Evolutionary conservation across 106 monocot genomes (phyloP).

Genomic region (Dioscorea zingiberensis): DNA sequence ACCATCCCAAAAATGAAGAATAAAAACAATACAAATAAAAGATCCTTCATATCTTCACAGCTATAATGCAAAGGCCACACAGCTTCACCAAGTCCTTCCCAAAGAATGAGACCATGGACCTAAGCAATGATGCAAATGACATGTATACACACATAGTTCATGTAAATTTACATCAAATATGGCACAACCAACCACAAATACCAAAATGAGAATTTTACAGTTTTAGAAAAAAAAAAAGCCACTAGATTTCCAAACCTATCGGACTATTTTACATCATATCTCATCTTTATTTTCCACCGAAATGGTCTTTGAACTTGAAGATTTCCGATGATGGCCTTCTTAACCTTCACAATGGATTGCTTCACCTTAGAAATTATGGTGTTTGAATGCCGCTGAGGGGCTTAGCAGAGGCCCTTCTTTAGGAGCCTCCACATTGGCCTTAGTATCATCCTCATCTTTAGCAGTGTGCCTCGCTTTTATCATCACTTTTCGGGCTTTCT

Average conservation of each 20-base stretch:
- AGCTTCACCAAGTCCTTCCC: neutral
- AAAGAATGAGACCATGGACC: neutral
- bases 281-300: constrained; percentile 23
- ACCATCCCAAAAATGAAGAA: neutral
- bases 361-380: constrained; percentile 51
- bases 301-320: constrained; percentile 33
- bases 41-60: constrained; percentile 6
- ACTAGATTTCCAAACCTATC: neutral
- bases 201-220: neutral
- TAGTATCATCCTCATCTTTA: constrained; percentile 9
- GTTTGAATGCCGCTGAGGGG: constrained; percentile 25
- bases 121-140: neutral
- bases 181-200: neutral
- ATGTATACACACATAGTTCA: neutral
- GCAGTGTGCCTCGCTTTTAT: neutral
- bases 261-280: constrained; percentile 2
- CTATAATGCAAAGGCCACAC: neutral
- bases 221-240: neutral
- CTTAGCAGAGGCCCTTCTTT: constrained; percentile 18
- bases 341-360: constrained; percentile 51
- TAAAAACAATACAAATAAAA: neutral
- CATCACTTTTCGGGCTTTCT: constrained; percentile 6
- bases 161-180: constrained; percentile 10
- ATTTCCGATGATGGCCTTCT: constrained; percentile 53
- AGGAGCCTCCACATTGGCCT: neutral